Evolutionary conservation across 139 green algal genomes (phyloP).

Genomic region (Diplosphaera chodatii): DNA sequence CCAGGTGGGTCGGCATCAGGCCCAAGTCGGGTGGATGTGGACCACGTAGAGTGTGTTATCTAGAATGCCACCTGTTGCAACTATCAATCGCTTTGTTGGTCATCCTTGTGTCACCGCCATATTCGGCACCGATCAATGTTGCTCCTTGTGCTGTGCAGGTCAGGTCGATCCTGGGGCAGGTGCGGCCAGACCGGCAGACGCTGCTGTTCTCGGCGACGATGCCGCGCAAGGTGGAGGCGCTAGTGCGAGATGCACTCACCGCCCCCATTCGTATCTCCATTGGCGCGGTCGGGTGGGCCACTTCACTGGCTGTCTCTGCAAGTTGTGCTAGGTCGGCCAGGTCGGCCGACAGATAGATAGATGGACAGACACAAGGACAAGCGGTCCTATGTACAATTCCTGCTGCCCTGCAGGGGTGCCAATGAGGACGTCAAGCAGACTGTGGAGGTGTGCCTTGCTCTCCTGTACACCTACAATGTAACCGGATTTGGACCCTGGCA

Average conservation of each 20-base stretch:
- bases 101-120: too few relatives aligned
- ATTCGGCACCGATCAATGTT: not conserved
- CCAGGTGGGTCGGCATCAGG: conserved; percentile 56
- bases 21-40: too few relatives aligned
- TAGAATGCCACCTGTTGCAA: too few relatives aligned
- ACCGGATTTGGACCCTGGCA: too few relatives aligned
- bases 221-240: conserved; percentile 68
- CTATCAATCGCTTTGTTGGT: too few relatives aligned
- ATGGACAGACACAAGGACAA: too few relatives aligned
- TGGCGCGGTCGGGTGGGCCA: conserved; percentile 1
- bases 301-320: too few relatives aligned
- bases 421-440: not conserved
- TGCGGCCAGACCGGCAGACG: conserved; percentile 83
- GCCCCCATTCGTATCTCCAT: conserved; percentile 72
- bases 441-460: not conserved
- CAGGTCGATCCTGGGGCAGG: conserved; percentile 76
- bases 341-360: too few relatives aligned
- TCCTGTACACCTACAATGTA: too few relatives aligned
- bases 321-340: too few relatives aligned
- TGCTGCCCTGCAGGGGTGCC: not conserved
- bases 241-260: conserved; percentile 69
- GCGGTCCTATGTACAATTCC: too few relatives aligned
- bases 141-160: conserved; percentile 35
- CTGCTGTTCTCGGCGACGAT: conserved; percentile 93
- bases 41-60: too few relatives aligned